These are phyloP conservation scores for Diaporthe vexans DNA, from an alignment of 2,329 filamentous ascomycete species.

Conservation along the genomic window DNA sequence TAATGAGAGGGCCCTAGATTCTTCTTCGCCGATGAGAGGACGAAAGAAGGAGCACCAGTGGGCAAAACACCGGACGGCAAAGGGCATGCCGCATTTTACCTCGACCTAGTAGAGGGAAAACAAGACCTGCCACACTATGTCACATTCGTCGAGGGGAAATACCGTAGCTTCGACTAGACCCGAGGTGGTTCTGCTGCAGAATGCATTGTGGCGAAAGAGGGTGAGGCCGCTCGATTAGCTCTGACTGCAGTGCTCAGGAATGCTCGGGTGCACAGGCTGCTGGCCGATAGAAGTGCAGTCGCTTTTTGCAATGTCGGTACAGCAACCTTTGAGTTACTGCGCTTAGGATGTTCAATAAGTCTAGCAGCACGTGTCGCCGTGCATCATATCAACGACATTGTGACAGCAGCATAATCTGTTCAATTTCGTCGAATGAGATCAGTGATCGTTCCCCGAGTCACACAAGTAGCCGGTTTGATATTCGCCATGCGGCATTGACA, in stretches of 20 bases:
- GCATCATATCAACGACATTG: neutral
- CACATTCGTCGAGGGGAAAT: slow-evolving; percentile 41
- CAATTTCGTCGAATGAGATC: neutral
- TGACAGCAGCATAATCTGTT: neutral
- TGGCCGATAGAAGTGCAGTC: neutral
- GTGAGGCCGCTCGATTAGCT: neutral
- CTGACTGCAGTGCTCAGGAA: neutral
- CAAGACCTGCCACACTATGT: slow-evolving; percentile 39
- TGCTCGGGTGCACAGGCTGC: neutral
- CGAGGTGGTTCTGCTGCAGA: neutral
- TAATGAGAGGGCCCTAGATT: slow-evolving; percentile 31
- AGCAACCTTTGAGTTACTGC: neutral
- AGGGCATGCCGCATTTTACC: slow-evolving; percentile 32
- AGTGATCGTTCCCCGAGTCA: neutral
- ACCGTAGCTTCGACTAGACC: slow-evolving; percentile 21
- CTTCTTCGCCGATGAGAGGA: slow-evolving; percentile 43
- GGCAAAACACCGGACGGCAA: slow-evolving; percentile 27
- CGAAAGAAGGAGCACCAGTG: slow-evolving; percentile 32
- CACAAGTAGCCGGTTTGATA: neutral
- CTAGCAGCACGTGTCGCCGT: neutral
- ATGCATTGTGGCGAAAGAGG: neutral
- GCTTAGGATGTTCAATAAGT: neutral
- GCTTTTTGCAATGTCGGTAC: neutral
- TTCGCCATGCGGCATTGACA: slow-evolving; percentile 7
- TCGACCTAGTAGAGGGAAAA: slow-evolving; percentile 30